Evolutionary conservation across 352 stramenopile species (phyloP).

Genomic region (Globisporangium cederbergense): DNA sequence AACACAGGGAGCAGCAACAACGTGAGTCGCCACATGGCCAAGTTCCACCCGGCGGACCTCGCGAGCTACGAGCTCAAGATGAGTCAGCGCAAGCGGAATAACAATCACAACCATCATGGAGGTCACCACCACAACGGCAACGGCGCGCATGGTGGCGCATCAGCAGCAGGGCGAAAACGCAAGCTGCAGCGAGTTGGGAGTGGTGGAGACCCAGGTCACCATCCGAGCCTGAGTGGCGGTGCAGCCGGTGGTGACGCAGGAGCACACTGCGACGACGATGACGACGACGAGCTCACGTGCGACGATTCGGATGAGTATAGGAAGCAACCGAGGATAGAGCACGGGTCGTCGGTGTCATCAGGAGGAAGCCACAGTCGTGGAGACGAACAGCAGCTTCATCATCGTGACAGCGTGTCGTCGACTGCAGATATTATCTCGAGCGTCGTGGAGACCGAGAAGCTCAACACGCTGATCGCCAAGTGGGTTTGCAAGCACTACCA

Average conservation of each 20-base stretch:
- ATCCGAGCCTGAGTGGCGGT: not conserved
- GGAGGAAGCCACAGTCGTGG: slow-evolving; percentile 6
- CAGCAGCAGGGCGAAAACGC: slow-evolving; percentile 29
- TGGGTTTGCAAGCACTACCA: slow-evolving; percentile 52
- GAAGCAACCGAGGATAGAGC: slow-evolving; percentile 9
- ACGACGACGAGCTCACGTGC: slow-evolving; percentile 11
- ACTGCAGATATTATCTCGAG: slow-evolving; percentile 23
- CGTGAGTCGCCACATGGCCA: slow-evolving; percentile 52
- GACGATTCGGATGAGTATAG: slow-evolving; percentile 15
- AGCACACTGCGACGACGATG: slow-evolving; percentile 4
- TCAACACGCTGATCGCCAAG: slow-evolving; percentile 41
- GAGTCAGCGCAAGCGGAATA: slow-evolving; percentile 11
- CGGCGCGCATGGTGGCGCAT: not conserved
- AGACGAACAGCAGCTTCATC: not conserved
- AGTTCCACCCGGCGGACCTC: slow-evolving; percentile 41
- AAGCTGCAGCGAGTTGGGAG: slow-evolving; percentile 15
- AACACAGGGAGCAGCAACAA: slow-evolving; percentile 57
- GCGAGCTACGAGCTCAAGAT: slow-evolving; percentile 38
- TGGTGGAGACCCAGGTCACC: not conserved
- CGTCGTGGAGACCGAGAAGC: slow-evolving; percentile 33
- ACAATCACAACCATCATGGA: slow-evolving; percentile 6
- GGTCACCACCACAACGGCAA: slow-evolving; percentile 1
- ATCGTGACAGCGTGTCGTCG: not conserved
- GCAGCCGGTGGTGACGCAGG: not conserved
- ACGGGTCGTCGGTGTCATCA: slow-evolving; percentile 1